Evolutionary conservation across 306 rosid genomes (phyloP), one percentile per base, ranked within the genome.

Genomic region (Acacia melanoxylon): DNA sequence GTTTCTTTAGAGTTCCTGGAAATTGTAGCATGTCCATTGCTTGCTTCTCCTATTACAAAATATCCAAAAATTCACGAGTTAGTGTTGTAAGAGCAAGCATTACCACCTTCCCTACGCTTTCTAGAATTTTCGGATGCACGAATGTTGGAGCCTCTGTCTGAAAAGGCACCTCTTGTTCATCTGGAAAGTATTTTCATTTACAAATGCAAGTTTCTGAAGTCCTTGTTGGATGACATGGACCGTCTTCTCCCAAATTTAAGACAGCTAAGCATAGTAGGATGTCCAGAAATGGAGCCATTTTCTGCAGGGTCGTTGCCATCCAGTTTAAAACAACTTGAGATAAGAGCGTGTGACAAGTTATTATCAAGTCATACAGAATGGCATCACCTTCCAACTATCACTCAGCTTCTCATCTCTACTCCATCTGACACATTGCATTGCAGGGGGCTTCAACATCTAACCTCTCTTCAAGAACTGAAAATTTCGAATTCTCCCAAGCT

Each of bases 211-310:
- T 29, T 29, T 29, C 31, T 29, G 31, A 29, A 29, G 31, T 29
- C 31, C 31, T 29, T 29, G 31, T 29, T 29, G 31, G 40, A 5
- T 35, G 40, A 35, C 37, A 35, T 15, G 22, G 46, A 75, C 12
- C 2, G 12, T 37, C 51, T 54, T 75, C 35, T 75, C 35, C 78
- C 68, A 12, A 54, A 35, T 22, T 6, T 75, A 12, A 2, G 20
- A 9, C 1, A 0, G 25, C 51, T 75, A 20, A 0, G 0, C 4
- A 75, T 54, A 20, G 0, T 0, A 0, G 2, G 19, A 2, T 75
- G 68, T 6, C 58, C 58, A 51, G 10, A 51, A 16, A 51, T 51
- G 9, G 22, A 51, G 58, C 58, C n/a, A 17, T 51, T 17, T 1
- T 16, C 8, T 4, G 2, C n/a, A 17, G n/a, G 20, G 52, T 63